Percentiles rank a stretch among this genome's conserved stretches.
phyloP scores from a whole-genome alignment of 169 alveolate genomes.

The Plasmodium gallinaceum region DNA sequence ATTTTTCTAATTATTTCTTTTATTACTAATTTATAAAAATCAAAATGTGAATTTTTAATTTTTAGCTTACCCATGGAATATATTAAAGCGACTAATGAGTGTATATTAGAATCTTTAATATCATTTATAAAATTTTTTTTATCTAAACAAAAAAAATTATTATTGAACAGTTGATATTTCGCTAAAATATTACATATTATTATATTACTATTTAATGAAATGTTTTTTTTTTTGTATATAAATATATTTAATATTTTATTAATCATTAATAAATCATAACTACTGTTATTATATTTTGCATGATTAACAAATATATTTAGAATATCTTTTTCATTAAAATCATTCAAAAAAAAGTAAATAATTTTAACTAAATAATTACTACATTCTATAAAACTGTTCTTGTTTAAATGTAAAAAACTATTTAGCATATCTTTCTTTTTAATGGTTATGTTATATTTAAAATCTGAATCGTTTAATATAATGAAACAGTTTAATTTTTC shows the following conservation, averaged over 20 bases:
- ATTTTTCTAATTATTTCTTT: conserved; percentile 53
- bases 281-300: conserved; percentile 14
- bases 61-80: conserved; percentile 62
- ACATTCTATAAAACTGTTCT: conserved; percentile 27
- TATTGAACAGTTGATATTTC: conserved; percentile 39
- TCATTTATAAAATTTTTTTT: conserved; percentile 31
- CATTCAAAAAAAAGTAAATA: conserved; percentile 30
- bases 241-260: conserved; percentile 62
- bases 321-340: conserved; percentile 45
- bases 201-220: conserved; percentile 43
- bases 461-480: conserved; percentile 10
- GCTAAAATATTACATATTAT: conserved; percentile 41
- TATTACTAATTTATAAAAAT: conserved; percentile 27
- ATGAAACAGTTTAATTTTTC: neutral
- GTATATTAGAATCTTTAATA: conserved; percentile 29
- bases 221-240: conserved; percentile 43
- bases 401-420: conserved; percentile 8
- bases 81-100: conserved; percentile 53
- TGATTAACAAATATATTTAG: conserved; percentile 33
- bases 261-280: conserved; percentile 25
- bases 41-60: conserved; percentile 17
- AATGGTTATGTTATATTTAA: conserved; percentile 33
- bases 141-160: conserved; percentile 47
- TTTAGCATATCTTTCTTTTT: conserved; percentile 42
- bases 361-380: conserved; percentile 11